Evolutionary conservation across 75 land plant genomes (phyloP).

Genomic region (Pinus taeda): DNA sequence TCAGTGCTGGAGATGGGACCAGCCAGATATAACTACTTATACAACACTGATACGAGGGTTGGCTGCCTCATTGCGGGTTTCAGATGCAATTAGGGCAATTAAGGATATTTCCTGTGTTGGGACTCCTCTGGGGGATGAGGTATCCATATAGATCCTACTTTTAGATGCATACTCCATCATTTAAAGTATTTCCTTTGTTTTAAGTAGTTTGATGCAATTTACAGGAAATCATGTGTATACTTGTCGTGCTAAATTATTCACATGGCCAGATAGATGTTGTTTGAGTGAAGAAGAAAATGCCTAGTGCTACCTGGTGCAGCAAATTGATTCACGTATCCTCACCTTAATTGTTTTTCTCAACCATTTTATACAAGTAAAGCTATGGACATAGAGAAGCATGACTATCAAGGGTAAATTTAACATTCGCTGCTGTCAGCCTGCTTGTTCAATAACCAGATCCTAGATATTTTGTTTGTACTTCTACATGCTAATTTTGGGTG

Average conservation of each 20-base stretch:
- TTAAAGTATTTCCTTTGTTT: neutral
- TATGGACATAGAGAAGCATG: neutral
- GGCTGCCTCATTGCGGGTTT: conserved; percentile 78
- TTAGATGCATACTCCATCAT: neutral
- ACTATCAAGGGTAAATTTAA: neutral
- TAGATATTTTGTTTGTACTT: neutral
- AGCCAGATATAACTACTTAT: conserved; percentile 78
- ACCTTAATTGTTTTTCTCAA: neutral
- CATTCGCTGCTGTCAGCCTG: neutral
- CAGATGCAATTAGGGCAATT: conserved; percentile 77
- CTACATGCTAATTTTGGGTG: neutral
- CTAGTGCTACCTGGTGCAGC: neutral
- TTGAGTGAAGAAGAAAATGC: neutral
- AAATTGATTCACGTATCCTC: neutral
- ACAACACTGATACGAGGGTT: conserved; percentile 64
- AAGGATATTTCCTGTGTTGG: conserved; percentile 58
- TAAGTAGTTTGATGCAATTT: neutral
- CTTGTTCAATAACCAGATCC: neutral
- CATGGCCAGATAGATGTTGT: neutral
- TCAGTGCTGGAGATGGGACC: conserved; percentile 76
- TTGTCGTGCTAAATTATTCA: neutral
- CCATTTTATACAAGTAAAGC: neutral
- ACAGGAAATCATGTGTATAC: neutral
- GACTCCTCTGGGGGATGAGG: conserved; percentile 83
- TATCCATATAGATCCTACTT: conserved; percentile 13